Percentiles rank a stretch among this genome's conserved stretches.
Conservation (phyloP, 129 eudicot species). For the Mikania micrantha region DNA sequence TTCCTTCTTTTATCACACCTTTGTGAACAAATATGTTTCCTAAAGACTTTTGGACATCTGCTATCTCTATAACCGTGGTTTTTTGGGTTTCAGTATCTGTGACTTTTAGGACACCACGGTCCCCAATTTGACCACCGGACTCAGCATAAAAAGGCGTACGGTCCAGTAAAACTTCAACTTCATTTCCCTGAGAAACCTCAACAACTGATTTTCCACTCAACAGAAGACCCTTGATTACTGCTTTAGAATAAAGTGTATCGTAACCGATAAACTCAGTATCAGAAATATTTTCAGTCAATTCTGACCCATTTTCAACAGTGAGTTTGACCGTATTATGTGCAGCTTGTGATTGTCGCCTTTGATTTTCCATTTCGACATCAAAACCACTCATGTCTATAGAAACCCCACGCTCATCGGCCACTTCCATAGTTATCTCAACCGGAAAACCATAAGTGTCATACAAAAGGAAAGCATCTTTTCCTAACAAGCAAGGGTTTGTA, state of each 20-base stretch:
- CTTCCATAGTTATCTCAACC: conserved; percentile 85
- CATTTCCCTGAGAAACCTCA: conserved; percentile 71
- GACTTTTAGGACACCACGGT: conserved; percentile 62
- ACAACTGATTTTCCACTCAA: conserved; percentile 64
- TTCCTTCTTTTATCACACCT: conserved; percentile 73
- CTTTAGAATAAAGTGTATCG: conserved; percentile 53
- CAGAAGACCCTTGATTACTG: conserved; percentile 61
- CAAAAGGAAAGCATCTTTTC: conserved; percentile 81
- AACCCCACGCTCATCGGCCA: conserved; percentile 70
- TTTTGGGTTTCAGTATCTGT: conserved; percentile 33
- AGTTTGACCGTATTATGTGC: conserved; percentile 88
- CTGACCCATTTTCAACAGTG: conserved; percentile 62
- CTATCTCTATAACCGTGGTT: conserved; percentile 62
- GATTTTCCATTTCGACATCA: conserved; percentile 84
- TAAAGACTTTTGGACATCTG: conserved; percentile 73
- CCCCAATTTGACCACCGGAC: conserved; percentile 99
- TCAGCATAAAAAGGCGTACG: conserved; percentile 94
- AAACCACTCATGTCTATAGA: conserved; percentile 65
- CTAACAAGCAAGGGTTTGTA: conserved; percentile 49
- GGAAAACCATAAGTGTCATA: conserved; percentile 89
- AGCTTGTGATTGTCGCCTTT: conserved; percentile 90
- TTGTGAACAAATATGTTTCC: conserved; percentile 83
- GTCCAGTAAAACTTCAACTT: conserved; percentile 74
- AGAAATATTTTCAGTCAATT: conserved; percentile 42
- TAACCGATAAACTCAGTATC: conserved; percentile 81